Conservation (phyloP, 108 stramenopile species). For the Aurantiochytrium sp. region DNA sequence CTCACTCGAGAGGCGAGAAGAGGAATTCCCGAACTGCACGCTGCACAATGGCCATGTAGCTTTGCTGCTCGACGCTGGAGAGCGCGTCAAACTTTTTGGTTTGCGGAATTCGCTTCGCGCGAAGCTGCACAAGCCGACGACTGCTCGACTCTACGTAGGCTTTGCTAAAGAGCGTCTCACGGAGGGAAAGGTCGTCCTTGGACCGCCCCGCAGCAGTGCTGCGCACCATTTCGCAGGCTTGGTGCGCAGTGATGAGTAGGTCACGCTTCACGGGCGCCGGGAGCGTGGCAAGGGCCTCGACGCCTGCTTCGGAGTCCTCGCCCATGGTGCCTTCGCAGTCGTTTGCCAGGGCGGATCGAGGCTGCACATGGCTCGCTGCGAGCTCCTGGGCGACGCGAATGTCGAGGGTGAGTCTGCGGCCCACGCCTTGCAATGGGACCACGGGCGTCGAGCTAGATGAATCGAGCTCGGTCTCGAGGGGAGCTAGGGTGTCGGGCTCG, state of each 20-base stretch:
- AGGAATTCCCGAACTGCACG: neutral
- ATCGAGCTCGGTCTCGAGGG: too few species aligned
- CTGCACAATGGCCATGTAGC: neutral
- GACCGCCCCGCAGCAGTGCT: neutral
- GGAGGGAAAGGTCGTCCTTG: neutral
- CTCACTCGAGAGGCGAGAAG: neutral
- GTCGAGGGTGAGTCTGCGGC: neutral
- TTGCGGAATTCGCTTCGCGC: neutral
- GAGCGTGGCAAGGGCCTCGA: neutral
- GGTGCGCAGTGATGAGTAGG: neutral
- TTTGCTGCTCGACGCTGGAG: neutral
- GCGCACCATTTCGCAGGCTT: constrained; percentile 3
- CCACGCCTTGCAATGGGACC: neutral
- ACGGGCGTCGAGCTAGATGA: too few species aligned
- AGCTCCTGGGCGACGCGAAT: neutral
- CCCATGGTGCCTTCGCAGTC: too few species aligned
- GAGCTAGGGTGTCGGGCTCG: too few species aligned
- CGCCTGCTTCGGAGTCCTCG: too few species aligned
- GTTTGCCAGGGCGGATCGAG: neutral
- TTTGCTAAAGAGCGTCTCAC: neutral
- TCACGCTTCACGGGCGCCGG: neutral
- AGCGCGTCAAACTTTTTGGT: neutral
- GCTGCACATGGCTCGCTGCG: neutral
- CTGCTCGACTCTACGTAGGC: neutral
- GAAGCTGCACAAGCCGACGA: neutral